These are phyloP conservation scores for Balakata baccata DNA, from an alignment of 345 rosid species.

Conservation along the genomic window DNA sequence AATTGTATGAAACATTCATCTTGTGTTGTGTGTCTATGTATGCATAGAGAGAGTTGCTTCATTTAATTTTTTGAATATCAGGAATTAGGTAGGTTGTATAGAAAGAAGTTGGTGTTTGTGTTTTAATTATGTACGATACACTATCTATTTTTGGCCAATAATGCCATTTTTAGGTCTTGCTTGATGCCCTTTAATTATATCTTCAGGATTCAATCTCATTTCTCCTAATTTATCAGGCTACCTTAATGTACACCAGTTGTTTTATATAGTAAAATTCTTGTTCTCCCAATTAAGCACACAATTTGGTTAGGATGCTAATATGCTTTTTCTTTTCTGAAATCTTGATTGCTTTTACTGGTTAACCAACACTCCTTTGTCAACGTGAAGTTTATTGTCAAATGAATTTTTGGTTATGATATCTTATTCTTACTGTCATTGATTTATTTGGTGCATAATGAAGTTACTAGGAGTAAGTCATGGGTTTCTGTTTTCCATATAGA, in stretches of 20 bases:
- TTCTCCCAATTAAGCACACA: neutral
- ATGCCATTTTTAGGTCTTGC: neutral
- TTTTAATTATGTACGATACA: neutral
- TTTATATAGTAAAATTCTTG: neutral
- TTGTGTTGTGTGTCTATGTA: too few species aligned
- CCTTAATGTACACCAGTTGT: neutral
- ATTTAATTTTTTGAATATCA: too few species aligned
- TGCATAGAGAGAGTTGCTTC: neutral
- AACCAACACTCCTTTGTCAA: neutral
- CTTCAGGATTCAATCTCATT: neutral
- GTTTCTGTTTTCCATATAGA: slow-evolving; percentile 35
- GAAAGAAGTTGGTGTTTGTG: neutral
- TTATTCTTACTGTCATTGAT: neutral
- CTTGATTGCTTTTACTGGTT: neutral
- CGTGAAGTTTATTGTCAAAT: neutral
- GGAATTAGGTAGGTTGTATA: neutral
- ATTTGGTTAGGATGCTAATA: neutral
- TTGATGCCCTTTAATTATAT: neutral
- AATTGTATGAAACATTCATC: neutral
- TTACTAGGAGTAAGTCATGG: neutral
- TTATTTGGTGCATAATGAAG: neutral
- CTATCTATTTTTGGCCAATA: neutral
- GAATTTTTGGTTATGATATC: neutral
- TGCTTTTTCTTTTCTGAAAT: neutral
- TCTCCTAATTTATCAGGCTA: neutral